Evolutionary conservation across 768 basidiomycete species (phyloP).

Genomic region (Coprinopsis strossmayeri): DNA sequence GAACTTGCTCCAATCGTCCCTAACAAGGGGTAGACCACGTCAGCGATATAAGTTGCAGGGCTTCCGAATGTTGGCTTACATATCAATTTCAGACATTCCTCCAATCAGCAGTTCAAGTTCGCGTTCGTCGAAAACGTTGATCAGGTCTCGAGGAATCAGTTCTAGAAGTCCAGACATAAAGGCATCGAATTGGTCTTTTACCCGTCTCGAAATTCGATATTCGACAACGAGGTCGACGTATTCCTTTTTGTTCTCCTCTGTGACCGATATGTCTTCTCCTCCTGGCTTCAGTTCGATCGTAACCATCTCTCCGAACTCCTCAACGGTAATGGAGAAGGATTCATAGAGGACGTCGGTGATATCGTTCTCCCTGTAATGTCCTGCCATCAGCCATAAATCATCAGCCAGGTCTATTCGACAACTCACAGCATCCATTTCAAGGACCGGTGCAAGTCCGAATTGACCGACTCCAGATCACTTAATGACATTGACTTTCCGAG

Average conservation of each 20-base stretch:
- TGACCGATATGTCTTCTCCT: constrained; percentile 57
- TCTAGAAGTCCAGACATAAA: constrained; percentile 86
- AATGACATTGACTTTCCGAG: constrained; percentile 53
- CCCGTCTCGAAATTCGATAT: constrained; percentile 77
- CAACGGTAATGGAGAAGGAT: constrained; percentile 65
- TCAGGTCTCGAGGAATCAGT: constrained; percentile 74
- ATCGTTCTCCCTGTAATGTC: constrained; percentile 61
- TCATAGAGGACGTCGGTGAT: constrained; percentile 73
- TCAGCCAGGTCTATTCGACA: neutral
- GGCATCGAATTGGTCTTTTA: constrained; percentile 78
- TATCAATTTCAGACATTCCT: constrained; percentile 90
- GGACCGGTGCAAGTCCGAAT: constrained; percentile 62
- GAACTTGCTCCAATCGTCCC: constrained; percentile 91
- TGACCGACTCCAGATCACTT: constrained; percentile 63
- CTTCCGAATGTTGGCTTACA: too few relatives aligned
- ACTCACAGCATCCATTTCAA: constrained; percentile 72
- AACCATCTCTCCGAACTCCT: constrained; percentile 68
- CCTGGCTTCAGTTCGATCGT: constrained; percentile 59
- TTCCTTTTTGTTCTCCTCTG: constrained; percentile 71
- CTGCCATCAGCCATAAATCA: too few relatives aligned
- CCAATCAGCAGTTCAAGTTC: constrained; percentile 88
- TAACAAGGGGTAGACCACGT: too few relatives aligned
- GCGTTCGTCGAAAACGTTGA: constrained; percentile 87
- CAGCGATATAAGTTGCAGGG: too few relatives aligned
- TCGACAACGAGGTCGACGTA: constrained; percentile 74